phyloP scores from a whole-genome alignment of 345 rosid species.

The Moringa oleifera region DNA sequence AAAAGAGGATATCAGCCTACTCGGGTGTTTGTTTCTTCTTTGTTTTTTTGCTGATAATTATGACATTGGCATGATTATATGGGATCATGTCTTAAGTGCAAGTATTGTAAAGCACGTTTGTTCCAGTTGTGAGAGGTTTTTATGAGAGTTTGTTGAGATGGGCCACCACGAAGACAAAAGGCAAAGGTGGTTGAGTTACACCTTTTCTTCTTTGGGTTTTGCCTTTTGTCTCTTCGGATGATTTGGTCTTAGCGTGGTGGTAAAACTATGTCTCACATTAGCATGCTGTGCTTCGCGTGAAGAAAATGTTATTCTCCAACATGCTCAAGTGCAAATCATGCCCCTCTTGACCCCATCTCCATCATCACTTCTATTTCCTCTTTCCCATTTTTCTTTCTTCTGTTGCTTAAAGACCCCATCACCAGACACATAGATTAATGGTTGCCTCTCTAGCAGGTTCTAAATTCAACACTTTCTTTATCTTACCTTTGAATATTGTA shows the following conservation, averaged over 20 bases:
- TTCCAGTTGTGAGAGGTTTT: constrained; percentile 16
- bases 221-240: constrained; percentile 12
- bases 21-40: background rate
- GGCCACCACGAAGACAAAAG: constrained; percentile 11
- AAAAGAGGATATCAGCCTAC: no score
- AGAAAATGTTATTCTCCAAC: constrained; percentile 19
- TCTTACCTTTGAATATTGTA: no score
- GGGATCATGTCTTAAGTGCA: constrained; percentile 18
- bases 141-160: constrained; percentile 32
- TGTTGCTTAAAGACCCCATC: background rate
- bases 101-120: constrained; percentile 9
- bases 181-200: background rate
- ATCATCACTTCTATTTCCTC: no score
- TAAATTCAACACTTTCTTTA: no score
- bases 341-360: constrained; percentile 34
- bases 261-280: background rate
- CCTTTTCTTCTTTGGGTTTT: constrained; percentile 6
- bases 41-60: constrained; percentile 20
- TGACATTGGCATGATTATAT: constrained; percentile 27
- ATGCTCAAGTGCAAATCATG: constrained; percentile 40
- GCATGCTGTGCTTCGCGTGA: constrained; percentile 18
- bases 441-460: background rate
- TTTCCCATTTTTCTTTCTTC: no score
- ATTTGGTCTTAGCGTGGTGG: constrained; percentile 7
- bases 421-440: no score